Evolutionary conservation across 108 stramenopile genomes (phyloP), one percentile per base, ranked within the genome.

Genomic region (Skeletonema tropicum): DNA sequence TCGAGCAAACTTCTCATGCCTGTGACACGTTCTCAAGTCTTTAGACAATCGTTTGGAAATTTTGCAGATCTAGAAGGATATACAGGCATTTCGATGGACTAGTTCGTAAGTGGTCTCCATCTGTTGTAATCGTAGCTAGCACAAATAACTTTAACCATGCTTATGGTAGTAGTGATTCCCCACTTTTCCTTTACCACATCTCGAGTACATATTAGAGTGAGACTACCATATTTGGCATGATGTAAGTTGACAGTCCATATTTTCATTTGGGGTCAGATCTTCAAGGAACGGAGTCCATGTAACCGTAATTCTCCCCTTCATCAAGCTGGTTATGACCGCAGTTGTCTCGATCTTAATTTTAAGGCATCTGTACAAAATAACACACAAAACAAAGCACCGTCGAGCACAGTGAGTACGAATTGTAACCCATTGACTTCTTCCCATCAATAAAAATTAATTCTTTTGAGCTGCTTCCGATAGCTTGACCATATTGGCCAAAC

Each of bases 401-500:
- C 61, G 13, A 32, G 13, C 30, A 61, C 36, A 32, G 23, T 49
- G 8, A 33, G 39, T 5, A 62, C 17, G 6, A 30, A 61, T 26
- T 61, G 33, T 7, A 17, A 7, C 61, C 9, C 5, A 45, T 45
- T 3, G 5, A 3, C 15, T n/a, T n/a, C 42, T n/a, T n/a, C 42
- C 42, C 7, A 19, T 49, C 3, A 8, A 19, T 0, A 1, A 49
- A 23, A 55, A 23, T 3, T 45, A 64, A 19, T 70, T 77, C 41
- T 52, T 67, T 60, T 79, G 78, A 2, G 78, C 84, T 60, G 60
- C 81, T 65, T 85, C 85, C 7, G 85, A 74, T 17, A 85, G 42
- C 45, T 74, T 69, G 6, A 79, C 73, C 49, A 85, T 85, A 69
- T 85, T 85, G 14, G 60, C 85, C 5, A 85, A 74, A 4, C 85